Conservation (phyloP, 2,329 filamentous ascomycete genomes). For the Fusarium udum region DNA sequence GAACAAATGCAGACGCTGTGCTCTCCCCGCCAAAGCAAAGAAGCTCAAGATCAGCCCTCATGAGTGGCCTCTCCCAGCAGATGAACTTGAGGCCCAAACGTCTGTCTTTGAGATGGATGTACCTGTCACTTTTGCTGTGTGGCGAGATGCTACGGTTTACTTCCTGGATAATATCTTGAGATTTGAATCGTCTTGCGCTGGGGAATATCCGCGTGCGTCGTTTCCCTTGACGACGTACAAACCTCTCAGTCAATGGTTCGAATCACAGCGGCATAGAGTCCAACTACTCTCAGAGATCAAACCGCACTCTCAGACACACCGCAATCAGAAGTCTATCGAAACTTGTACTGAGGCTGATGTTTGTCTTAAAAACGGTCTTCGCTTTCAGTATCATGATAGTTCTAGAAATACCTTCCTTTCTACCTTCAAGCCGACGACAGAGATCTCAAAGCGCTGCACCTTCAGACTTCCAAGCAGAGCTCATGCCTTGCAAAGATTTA, state of each 20-base stretch:
- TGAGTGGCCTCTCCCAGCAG: constrained; percentile 65
- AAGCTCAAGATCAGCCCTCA: constrained; percentile 56
- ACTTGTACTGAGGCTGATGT: constrained; percentile 19
- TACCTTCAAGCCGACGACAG: background rate
- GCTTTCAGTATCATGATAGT: constrained; percentile 31
- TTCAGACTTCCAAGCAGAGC: constrained; percentile 22
- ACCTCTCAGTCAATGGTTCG: background rate
- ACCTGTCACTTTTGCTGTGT: constrained; percentile 54
- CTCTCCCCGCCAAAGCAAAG: constrained; percentile 43
- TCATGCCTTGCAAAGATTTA: constrained; percentile 20
- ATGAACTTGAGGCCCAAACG: constrained; percentile 50
- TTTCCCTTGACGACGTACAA: constrained; percentile 20
- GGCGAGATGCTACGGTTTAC: constrained; percentile 59
- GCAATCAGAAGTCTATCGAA: background rate
- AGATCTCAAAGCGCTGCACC: constrained; percentile 17
- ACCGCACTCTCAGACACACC: constrained; percentile 26
- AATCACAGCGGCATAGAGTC: background rate
- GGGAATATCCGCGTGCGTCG: fast-evolving
- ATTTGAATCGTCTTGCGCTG: background rate
- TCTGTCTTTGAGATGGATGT: constrained; percentile 63
- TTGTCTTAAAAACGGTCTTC: constrained; percentile 39
- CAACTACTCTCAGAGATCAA: constrained; percentile 35
- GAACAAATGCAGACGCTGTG: constrained; percentile 52
- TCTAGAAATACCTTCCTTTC: background rate
- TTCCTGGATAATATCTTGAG: constrained; percentile 54